Base-by-base conservation (phyloP, 2,329 filamentous ascomycete genomes). In the Fusarium sp. region DNA sequence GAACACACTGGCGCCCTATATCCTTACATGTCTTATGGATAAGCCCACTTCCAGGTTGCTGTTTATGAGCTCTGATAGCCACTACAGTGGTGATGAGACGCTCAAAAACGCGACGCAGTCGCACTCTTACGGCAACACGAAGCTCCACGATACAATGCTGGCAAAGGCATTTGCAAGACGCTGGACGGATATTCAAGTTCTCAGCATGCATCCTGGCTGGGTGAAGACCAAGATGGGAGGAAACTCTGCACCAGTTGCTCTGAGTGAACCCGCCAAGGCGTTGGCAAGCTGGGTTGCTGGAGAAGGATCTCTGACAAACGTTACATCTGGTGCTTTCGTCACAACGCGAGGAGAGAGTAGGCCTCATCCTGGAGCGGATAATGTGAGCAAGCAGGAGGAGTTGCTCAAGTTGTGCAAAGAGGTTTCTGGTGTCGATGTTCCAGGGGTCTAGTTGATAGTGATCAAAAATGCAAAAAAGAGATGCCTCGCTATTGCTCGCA, bases 221-320 rank as follows among this genome's bases (percentile, higher is more conserved):
- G 69, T 72, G 3, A 62, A 52, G 33, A 72, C 69, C 5, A 72
- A 72, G 23, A 70, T 72, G 66, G 69, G 69, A 18, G 64, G 69
- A 23, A 31, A 6, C 15, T 54, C 57, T 13, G 69, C 69, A 3
- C 69, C 69, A 20, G 59, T 66, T 9, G 35, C 41, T 1, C n/a
- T 49, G 0, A 55, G 53, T 2, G 44, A 66, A 6, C 68, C 68
- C 13, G 60, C 64, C 3, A 52, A 57, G 15, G 56, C 68, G 5
- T 43, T 70, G 20, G 63, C 68, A 13, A 46, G 38, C 8, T 70
- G 68, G 68, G 68, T 49, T 6, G 53, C 49, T 7, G 68, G 68
- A 3, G 52, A 70, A 3, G 68, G 68, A 16, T n/a, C 46, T 9
- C 26, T 70, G 24, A 21, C 41, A 12, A 66, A 48, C 18, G 44